phyloP scores from a whole-genome alignment of 164 flowering plant species.

The Cinnamomum chago region DNA sequence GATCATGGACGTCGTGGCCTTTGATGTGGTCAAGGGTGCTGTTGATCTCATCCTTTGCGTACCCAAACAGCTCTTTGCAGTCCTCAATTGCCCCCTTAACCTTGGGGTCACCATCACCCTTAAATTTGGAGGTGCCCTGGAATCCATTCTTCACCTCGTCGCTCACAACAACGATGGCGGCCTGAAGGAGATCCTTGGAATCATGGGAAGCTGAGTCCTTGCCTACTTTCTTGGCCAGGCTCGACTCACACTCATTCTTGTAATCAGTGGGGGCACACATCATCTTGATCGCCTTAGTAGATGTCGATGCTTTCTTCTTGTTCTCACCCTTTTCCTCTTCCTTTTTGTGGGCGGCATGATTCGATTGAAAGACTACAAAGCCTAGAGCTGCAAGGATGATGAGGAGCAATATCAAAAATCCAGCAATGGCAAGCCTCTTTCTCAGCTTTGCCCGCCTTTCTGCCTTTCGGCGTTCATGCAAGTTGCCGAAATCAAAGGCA shows the following conservation, averaged over 20 bases:
- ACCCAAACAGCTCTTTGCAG: slow-evolving; percentile 43
- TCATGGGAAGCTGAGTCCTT: slow-evolving; percentile 7
- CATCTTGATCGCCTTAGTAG: slow-evolving; percentile 22
- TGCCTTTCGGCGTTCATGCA: slow-evolving; percentile 23
- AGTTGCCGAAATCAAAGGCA: slow-evolving; percentile 22
- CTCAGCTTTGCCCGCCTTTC: slow-evolving; percentile 18
- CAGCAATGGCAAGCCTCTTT: slow-evolving; percentile 10
- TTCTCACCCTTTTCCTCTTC: neutral
- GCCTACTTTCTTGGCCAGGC: slow-evolving; percentile 24
- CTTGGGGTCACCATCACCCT: slow-evolving; percentile 31
- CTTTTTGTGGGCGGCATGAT: neutral
- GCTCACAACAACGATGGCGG: slow-evolving; percentile 33
- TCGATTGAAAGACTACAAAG: neutral
- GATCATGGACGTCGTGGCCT: neutral
- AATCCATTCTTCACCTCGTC: slow-evolving; percentile 39
- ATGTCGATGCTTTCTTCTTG: slow-evolving; percentile 5
- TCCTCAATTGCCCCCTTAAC: slow-evolving; percentile 56
- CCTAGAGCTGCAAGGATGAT: neutral
- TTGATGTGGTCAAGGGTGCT: slow-evolving; percentile 20
- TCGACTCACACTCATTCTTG: slow-evolving; percentile 38
- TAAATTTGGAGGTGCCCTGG: slow-evolving; percentile 3
- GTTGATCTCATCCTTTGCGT: slow-evolving; percentile 50
- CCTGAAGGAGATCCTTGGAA: slow-evolving; percentile 36
- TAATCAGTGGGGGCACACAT: slow-evolving; percentile 50
- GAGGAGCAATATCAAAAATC: neutral